phyloP scores from a whole-genome alignment of 176 grass and related monocot species.

The Oryza officinalis region DNA sequence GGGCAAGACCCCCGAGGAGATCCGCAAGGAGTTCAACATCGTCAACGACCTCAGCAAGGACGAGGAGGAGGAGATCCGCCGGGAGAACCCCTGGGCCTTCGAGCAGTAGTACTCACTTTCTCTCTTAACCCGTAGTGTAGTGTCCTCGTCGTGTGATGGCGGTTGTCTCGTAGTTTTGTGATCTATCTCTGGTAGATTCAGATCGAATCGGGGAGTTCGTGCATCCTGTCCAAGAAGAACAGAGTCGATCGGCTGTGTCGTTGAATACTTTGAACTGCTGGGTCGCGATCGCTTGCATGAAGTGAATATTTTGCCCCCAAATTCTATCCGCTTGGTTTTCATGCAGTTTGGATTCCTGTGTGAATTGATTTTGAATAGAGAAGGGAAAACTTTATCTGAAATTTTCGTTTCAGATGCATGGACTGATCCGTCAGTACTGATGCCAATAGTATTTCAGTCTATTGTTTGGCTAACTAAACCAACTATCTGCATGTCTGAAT shows the following conservation, averaged over 20 bases:
- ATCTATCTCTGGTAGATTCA: background rate
- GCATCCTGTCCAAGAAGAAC: conserved; percentile 10
- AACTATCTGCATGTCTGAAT: background rate
- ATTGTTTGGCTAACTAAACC: background rate
- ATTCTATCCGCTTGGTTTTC: background rate
- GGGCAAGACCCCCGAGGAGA: background rate
- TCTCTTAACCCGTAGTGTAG: background rate
- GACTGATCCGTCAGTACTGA: background rate
- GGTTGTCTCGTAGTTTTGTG: background rate
- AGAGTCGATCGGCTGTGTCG: background rate
- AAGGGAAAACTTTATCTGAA: background rate
- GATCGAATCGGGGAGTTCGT: background rate
- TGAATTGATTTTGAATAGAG: background rate
- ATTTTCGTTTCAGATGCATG: background rate
- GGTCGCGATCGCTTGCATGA: conserved; percentile 3
- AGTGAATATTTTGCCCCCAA: background rate
- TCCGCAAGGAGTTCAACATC: conserved; percentile 5
- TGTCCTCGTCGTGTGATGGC: background rate
- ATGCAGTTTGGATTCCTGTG: background rate
- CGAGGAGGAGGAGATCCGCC: conserved; percentile 5
- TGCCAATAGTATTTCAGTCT: background rate
- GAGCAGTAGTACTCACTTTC: background rate
- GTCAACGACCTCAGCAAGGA: background rate
- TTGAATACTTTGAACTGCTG: conserved; percentile 4
- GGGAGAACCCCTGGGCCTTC: conserved; percentile 22